phyloP scores from a whole-genome alignment of 345 rosid species.

The Citrus sp. region DNA sequence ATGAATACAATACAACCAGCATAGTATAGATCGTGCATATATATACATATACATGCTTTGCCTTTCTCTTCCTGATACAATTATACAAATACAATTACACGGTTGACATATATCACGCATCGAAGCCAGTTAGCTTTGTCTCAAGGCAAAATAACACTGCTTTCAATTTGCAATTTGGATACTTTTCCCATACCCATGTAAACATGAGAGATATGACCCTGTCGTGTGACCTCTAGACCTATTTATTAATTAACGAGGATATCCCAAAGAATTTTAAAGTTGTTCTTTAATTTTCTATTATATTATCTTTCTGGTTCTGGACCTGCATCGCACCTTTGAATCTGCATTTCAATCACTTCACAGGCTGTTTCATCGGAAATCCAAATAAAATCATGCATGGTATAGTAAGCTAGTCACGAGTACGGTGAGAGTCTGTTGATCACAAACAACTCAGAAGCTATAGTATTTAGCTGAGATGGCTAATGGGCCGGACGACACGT shows the following conservation, averaged over 20 bases:
- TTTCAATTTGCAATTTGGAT: background rate
- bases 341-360: background rate
- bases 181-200: constrained; percentile 10
- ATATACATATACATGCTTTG: background rate
- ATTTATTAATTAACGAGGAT: no score
- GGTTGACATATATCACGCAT: constrained; percentile 19
- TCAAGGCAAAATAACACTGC: constrained; percentile 12
- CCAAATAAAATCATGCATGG: background rate
- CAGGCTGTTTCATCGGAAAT: background rate
- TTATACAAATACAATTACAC: background rate
- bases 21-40: background rate
- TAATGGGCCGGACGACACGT: fast-evolving
- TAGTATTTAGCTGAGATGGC: background rate
- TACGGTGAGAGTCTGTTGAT: background rate
- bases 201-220: constrained; percentile 11
- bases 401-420: background rate
- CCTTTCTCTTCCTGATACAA: background rate
- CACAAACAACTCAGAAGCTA: background rate
- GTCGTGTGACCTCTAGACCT: background rate
- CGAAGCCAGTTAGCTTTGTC: constrained; percentile 36
- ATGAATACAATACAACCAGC: background rate
- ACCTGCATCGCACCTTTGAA: background rate
- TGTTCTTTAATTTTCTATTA: no score
- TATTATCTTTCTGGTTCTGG: background rate
- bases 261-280: no score